Evolutionary conservation across 805 yeast species (phyloP).

Genomic region (Huiozyma sinensis): DNA sequence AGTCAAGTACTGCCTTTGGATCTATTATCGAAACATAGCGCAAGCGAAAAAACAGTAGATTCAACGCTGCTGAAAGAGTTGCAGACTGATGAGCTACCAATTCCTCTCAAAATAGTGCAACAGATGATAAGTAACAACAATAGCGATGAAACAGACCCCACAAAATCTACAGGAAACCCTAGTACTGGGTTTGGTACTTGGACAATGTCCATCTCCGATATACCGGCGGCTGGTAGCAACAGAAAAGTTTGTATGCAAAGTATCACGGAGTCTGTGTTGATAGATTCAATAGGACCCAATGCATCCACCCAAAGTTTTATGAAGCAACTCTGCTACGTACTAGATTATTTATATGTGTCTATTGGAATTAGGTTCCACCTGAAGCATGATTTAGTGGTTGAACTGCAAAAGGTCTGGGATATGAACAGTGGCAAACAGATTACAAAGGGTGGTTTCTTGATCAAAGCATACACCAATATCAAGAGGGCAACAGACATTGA

Average conservation of each 20-base stretch:
- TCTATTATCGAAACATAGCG: background rate
- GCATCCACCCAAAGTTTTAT: slow-evolving; percentile 32
- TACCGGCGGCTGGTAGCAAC: slow-evolving; percentile 61
- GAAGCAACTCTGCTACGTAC: slow-evolving; percentile 60
- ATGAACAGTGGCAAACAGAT: slow-evolving; percentile 34
- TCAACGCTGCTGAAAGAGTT: slow-evolving; percentile 12
- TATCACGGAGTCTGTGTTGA: slow-evolving; percentile 42
- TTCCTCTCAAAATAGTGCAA: slow-evolving; percentile 5
- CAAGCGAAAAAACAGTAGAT: slow-evolving; percentile 5
- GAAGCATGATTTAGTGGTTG: slow-evolving; percentile 22
- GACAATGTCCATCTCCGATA: slow-evolving; percentile 58
- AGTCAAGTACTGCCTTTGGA: slow-evolving; percentile 17
- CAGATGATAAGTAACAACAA: background rate
- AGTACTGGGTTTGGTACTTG: slow-evolving; percentile 26
- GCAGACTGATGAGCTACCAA: slow-evolving; percentile 8
- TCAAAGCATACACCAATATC: slow-evolving; percentile 62
- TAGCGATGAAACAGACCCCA: too few species aligned
- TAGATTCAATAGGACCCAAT: slow-evolving; percentile 20
- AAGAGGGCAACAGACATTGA: slow-evolving; percentile 68
- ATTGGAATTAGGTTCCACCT: slow-evolving; percentile 22
- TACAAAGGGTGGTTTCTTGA: slow-evolving; percentile 43
- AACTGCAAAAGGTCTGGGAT: slow-evolving; percentile 23
- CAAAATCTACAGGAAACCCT: too few species aligned
- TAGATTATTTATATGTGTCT: slow-evolving; percentile 32
- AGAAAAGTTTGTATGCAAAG: slow-evolving; percentile 55